Evolutionary conservation across 2,329 filamentous ascomycete species (phyloP).

Genomic region (Cladophialophora bantiana): DNA sequence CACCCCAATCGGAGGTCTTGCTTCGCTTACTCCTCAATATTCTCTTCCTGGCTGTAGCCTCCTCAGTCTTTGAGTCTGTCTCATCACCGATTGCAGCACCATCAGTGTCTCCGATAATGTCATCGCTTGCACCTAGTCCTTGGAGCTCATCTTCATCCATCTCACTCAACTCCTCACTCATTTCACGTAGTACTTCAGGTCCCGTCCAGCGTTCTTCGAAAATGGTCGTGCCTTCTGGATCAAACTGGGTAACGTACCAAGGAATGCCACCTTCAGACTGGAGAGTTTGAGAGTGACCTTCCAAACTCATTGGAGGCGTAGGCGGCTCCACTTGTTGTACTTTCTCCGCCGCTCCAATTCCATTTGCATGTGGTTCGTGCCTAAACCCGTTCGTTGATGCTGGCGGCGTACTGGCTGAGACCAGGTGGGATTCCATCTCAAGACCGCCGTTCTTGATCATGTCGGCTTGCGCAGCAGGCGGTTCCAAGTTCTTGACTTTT

Average conservation of each 20-base stretch:
- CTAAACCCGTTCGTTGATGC: constrained; percentile 42
- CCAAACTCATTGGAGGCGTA: constrained; percentile 51
- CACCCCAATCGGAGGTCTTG: constrained; percentile 27
- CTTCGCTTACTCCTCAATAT: constrained; percentile 21
- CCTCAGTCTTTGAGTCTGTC: constrained; percentile 4
- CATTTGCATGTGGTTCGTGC: constrained; percentile 42
- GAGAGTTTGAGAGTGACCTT: constrained; percentile 54
- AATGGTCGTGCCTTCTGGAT: constrained; percentile 80
- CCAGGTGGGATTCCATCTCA: constrained; percentile 13
- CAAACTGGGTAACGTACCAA: constrained; percentile 86
- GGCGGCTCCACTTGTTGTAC: constrained; percentile 45
- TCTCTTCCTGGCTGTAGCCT: constrained; percentile 27
- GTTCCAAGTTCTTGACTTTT: not conserved
- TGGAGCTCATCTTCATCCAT: constrained; percentile 89
- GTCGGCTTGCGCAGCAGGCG: constrained; percentile 10
- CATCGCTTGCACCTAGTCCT: constrained; percentile 66
- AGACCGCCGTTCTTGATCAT: constrained; percentile 22
- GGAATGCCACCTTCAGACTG: constrained; percentile 78
- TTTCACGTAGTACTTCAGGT: constrained; percentile 71
- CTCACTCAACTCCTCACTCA: constrained; percentile 89
- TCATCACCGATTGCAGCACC: constrained; percentile 6
- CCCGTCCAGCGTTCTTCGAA: constrained; percentile 77
- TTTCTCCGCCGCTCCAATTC: constrained; percentile 55
- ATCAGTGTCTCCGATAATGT: constrained; percentile 19
- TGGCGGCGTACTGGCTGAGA: constrained; percentile 39